phyloP scores from a whole-genome alignment of 352 stramenopile genomes.

The Aphanomyces cochlioides region DNA sequence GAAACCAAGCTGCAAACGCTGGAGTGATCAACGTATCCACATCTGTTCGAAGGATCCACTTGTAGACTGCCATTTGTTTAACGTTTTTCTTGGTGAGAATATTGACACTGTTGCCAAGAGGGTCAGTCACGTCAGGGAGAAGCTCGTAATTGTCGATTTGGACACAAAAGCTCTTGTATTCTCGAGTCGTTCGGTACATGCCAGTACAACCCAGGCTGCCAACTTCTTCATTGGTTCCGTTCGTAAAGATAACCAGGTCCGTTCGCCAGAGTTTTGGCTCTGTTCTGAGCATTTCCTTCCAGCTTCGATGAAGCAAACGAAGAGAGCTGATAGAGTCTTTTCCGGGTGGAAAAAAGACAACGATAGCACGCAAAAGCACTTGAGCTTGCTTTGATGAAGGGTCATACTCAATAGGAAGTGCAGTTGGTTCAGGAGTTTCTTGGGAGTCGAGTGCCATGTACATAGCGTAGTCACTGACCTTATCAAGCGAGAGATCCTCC shows the following conservation, averaged over 20 bases:
- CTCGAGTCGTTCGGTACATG: background rate
- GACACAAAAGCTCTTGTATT: background rate
- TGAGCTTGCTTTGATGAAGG: background rate
- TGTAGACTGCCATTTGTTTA: background rate
- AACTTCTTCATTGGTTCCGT: background rate
- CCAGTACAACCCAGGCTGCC: background rate
- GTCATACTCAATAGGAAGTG: background rate
- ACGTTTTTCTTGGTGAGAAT: background rate
- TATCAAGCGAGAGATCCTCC: background rate
- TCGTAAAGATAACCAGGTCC: slow-evolving; percentile 8
- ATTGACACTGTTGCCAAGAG: slow-evolving; percentile 15
- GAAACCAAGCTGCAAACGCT: slow-evolving; percentile 13
- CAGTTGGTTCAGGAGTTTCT: background rate
- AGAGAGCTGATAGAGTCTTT: background rate
- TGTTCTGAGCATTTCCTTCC: background rate
- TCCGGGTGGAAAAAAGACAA: background rate
- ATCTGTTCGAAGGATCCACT: slow-evolving; percentile 20
- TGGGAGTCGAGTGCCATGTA: background rate
- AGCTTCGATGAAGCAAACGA: slow-evolving; percentile 12
- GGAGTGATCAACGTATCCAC: slow-evolving; percentile 16
- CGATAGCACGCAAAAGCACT: slow-evolving; percentile 2
- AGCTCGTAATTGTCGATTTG: background rate
- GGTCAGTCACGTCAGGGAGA: background rate
- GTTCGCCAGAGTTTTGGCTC: slow-evolving; percentile 12
- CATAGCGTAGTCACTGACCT: background rate